Evolutionary conservation across 805 yeast species (phyloP), one percentile per base, ranked within the genome.

Genomic region (Yamadazyma laniorum): DNA sequence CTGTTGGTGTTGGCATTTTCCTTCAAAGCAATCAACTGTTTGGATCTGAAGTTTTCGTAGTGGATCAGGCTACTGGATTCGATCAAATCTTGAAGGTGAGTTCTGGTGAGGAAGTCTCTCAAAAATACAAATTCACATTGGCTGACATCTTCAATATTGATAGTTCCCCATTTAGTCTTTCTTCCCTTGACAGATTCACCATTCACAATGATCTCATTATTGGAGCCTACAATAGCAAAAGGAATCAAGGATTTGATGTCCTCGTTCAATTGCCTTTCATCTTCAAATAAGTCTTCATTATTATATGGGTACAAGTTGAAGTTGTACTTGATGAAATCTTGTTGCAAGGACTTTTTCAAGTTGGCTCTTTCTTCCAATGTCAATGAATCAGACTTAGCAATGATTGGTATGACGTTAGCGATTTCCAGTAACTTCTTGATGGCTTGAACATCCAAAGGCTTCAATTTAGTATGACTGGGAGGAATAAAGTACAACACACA

Each of bases 121-220:
- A 93, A 79, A 53, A 87, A 89, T 26, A 88, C 87, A 72, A 93
- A 93, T 68, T 93, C 99, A 66, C 96, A 89, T 66, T 93, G 98
- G 39, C 83, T 78, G 37, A 87, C 89, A 66, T 93, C 96, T 67
- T 90, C 97, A 44, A 93, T 87, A 61, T 89, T 86, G 55, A 91
- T 84, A 13, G 84, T 75, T 17, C 97, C 97, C 96, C 96, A 91
- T 58, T 83, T 81, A 39, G 95, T 89, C 67, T 85, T 81, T 67
- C 98, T 82, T 35, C 96, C 96, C 53, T 91, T 83, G 32, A 89
- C 85, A 18, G 75, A 67, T 53, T 82, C 85, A 29, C 96, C 96
- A 54, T 82, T 80, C 37, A 85, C 72, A 38, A 79, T 75, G 47
- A 86, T 77, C 51, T 83, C 83, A 40, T 74, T 79, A 59, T 88